Evolutionary conservation across 1,284 basidiomycete genomes (phyloP), one percentile per base, ranked within the genome.

Genomic region (Microbotryomycetes sp.): DNA sequence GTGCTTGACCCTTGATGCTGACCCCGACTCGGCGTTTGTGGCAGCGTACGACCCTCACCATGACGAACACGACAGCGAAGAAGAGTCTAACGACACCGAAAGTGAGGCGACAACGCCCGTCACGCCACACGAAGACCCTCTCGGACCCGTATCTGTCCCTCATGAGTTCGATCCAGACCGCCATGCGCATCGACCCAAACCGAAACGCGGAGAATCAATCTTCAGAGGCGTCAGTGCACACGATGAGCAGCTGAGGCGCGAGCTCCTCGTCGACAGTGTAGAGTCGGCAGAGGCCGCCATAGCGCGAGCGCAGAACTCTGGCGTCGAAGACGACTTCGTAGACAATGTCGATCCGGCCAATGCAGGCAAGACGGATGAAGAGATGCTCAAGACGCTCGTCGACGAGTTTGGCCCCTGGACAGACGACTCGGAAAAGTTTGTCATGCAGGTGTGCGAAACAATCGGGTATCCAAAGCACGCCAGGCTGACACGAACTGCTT

Each of bases 321-420:
- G 18, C 18, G 11, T 9, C 9, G 35, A 41, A 18, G 35, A 41
- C 9, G 35, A 41, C 35, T 41, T 41, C 18, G 35, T 41, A 9
- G 35, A 41, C 18, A 41, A 9, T 9, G 18, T 18, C 9, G 35
- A 41, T 18, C 35, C 35, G 35, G 35, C 35, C 9, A 41, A 57
- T 27, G 31, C 2, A 0, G 49, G 13, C 3, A 52, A 27, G 28
- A 51, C 15, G 2, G 3, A 15, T 4, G 51, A 29, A 21, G 31
- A 27, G 18, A 58, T 24, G 57, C 41, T 58, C 27, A n/a, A 24
- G 23, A 47, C 57, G 11, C n/a, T 58, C 7, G 45, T 47, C 5
- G 23, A 58, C 3, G 57, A 58, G 57, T 58, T 58, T 35, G 57
- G 57, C 1, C 35, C 49, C 7, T 58, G 57, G 57, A 58, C 21